These are phyloP conservation scores for Phytophthora ramorum DNA, from an alignment of 352 stramenopile genomes.

Conservation along the genomic window DNA sequence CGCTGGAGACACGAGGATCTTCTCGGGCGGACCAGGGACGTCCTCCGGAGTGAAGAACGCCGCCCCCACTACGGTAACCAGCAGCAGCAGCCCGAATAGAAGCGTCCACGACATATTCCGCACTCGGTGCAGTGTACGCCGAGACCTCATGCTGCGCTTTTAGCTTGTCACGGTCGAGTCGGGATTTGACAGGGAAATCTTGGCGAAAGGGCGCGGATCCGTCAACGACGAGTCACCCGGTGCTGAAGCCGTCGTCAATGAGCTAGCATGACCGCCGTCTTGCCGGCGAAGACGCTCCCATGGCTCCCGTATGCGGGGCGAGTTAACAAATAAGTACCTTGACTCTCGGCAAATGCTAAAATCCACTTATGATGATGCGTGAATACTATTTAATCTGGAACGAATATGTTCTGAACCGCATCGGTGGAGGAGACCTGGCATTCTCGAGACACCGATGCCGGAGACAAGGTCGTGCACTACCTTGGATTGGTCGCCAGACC, in stretches of 20 bases:
- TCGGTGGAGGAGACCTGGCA: too few species aligned
- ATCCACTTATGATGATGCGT: too few species aligned
- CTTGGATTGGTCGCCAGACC: too few species aligned
- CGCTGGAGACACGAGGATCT: constrained; percentile 47
- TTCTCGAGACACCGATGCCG: too few species aligned
- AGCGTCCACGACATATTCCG: neutral
- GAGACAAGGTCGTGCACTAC: too few species aligned
- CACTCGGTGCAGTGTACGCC: too few species aligned
- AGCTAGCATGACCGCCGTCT: neutral
- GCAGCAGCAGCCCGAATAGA: neutral
- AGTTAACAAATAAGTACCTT: too few species aligned
- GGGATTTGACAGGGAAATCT: constrained; percentile 8
- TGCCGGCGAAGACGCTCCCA: too few species aligned
- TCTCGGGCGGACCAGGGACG: constrained; percentile 60
- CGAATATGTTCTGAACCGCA: too few species aligned
- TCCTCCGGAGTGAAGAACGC: constrained; percentile 64
- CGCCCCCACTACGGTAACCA: neutral
- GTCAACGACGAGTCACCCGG: neutral
- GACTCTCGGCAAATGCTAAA: neutral
- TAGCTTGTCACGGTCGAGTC: neutral
- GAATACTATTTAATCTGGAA: neutral
- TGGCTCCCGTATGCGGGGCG: too few species aligned
- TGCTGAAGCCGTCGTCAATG: too few species aligned
- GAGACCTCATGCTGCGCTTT: neutral
- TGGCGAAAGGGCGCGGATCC: constrained; percentile 5